Percentiles rank a stretch among this genome's conserved stretches.
phyloP scores from a whole-genome alignment of 2,329 filamentous ascomycete genomes.

The Aspergillus sp. region DNA sequence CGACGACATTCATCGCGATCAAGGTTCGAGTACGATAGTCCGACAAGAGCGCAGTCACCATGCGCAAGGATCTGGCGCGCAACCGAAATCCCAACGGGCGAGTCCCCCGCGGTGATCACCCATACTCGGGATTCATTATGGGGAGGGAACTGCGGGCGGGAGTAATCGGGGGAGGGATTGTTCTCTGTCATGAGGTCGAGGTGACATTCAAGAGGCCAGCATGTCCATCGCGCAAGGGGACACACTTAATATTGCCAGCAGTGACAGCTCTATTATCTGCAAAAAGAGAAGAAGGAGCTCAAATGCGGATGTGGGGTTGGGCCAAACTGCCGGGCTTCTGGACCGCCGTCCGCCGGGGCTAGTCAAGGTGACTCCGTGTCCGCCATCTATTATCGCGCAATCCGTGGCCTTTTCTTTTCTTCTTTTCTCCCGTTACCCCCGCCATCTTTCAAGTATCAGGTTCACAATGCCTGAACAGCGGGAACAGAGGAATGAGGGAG shows the following conservation, averaged over 20 bases:
- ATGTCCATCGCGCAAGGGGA: constrained; percentile 29
- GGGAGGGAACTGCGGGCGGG: constrained; percentile 54
- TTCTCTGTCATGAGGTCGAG: constrained; percentile 38
- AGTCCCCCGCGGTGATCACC: constrained; percentile 85
- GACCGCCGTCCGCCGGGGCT: constrained; percentile 5
- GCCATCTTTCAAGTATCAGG: constrained; percentile 13
- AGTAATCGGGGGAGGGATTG: constrained; percentile 31
- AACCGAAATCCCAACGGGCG: constrained; percentile 79
- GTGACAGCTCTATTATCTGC: neutral
- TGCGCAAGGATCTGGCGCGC: constrained; percentile 81
- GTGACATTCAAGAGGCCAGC: constrained; percentile 21
- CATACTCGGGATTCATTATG: constrained; percentile 77
- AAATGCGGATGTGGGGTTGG: constrained; percentile 6
- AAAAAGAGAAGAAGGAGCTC: neutral
- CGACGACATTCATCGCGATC: constrained; percentile 71
- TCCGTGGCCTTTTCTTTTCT: constrained; percentile 20
- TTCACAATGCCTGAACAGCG: constrained; percentile 41
- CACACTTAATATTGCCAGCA: neutral
- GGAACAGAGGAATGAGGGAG: constrained; percentile 36
- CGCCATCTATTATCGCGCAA: constrained; percentile 7
- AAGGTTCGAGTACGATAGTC: constrained; percentile 74
- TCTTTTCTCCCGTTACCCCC: constrained; percentile 11
- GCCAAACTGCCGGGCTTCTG: constrained; percentile 6
- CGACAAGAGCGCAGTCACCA: constrained; percentile 86
- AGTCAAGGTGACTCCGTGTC: neutral